These are phyloP conservation scores for Claviceps quebecensis DNA, from an alignment of 2,329 filamentous ascomycete genomes.

Conservation along the genomic window DNA sequence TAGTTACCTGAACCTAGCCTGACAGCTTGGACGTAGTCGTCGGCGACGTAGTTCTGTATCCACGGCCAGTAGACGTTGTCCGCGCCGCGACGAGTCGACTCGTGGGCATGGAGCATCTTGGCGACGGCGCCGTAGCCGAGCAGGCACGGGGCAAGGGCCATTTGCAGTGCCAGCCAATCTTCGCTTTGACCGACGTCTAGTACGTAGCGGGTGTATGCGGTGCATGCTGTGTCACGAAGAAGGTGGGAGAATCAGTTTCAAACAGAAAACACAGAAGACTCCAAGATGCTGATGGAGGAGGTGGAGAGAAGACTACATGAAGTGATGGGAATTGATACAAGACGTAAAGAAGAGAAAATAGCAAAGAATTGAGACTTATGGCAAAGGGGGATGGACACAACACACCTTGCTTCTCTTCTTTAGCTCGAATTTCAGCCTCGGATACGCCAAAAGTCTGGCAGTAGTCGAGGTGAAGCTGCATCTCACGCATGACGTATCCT, in stretches of 20 bases:
- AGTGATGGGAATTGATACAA: too few relatives aligned
- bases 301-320: background rate
- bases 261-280: background rate
- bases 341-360: background rate
- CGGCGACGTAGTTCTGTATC: slow-evolving; percentile 78
- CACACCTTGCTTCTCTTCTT: slow-evolving; percentile 57
- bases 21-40: slow-evolving; percentile 65
- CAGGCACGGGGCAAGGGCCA: slow-evolving; percentile 74
- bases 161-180: slow-evolving; percentile 76
- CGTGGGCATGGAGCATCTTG: slow-evolving; percentile 49
- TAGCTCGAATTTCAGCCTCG: slow-evolving; percentile 54
- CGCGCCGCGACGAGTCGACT: slow-evolving; percentile 39
- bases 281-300: background rate
- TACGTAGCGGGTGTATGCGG: slow-evolving; percentile 72
- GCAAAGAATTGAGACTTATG: background rate
- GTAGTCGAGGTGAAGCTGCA: slow-evolving; percentile 67
- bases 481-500: slow-evolving; percentile 63
- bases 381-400: background rate
- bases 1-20: slow-evolving; percentile 50
- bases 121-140: slow-evolving; percentile 81
- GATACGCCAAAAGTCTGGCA: slow-evolving; percentile 70
- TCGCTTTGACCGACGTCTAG: slow-evolving; percentile 78
- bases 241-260: background rate
- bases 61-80: slow-evolving; percentile 75
- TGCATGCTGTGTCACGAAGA: slow-evolving; percentile 41